These are phyloP conservation scores for Rhododendron kiyosumense DNA, from an alignment of 148 eudicot species.

Conservation along the genomic window DNA sequence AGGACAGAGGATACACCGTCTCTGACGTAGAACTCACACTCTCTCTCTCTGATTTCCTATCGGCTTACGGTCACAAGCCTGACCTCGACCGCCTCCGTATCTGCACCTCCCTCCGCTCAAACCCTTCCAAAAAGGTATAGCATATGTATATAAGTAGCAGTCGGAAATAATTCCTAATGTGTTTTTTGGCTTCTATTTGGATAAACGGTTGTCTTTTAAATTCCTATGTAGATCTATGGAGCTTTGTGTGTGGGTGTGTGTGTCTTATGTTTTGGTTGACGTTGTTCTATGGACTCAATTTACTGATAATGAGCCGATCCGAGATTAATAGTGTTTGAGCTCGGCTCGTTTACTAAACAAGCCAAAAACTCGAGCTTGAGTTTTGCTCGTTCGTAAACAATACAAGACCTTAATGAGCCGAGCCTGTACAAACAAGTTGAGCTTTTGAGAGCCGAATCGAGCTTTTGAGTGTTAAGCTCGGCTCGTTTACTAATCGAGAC, in stretches of 20 bases:
- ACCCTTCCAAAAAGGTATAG: conserved; percentile 19
- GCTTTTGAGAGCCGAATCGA: background rate
- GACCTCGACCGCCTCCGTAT: conserved; percentile 21
- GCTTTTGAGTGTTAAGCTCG: background rate
- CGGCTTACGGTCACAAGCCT: conserved; percentile 16
- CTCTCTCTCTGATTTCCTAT: conserved; percentile 22
- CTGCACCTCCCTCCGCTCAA: conserved; percentile 3
- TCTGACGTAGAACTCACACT: conserved; percentile 13
- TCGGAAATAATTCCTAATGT: background rate
- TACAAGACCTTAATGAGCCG: too few relatives aligned
- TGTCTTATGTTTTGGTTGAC: too few relatives aligned
- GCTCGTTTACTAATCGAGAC: background rate
- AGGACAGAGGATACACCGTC: conserved; percentile 23
- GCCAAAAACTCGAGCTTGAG: too few relatives aligned
- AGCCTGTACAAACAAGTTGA: background rate
- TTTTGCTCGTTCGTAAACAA: too few relatives aligned
- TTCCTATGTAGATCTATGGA: background rate
- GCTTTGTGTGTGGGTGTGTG: background rate
- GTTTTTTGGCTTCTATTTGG: background rate
- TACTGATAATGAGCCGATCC: background rate
- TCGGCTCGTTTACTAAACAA: too few relatives aligned
- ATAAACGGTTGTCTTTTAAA: background rate
- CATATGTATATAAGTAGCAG: too few relatives aligned
- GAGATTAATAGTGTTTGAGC: too few relatives aligned
- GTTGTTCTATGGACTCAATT: background rate